These are phyloP conservation scores for Lycium barbarum DNA, from an alignment of 257 asterid genomes.

Conservation along the genomic window DNA sequence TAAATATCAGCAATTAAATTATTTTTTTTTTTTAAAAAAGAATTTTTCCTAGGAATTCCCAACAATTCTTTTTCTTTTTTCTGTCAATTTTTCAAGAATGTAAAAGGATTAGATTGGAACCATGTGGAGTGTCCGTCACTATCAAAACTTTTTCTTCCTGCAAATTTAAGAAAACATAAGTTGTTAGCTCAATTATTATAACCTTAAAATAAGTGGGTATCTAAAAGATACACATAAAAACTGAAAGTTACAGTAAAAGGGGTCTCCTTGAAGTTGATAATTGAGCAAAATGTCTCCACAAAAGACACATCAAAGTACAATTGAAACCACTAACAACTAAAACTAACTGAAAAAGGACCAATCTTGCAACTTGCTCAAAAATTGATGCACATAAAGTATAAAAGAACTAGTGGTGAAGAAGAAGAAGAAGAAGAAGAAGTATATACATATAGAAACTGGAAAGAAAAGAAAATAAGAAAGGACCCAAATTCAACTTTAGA, in stretches of 20 bases:
- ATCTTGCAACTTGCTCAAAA: conserved; percentile 18
- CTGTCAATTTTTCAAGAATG: conserved; percentile 20
- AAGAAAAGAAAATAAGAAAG: background rate
- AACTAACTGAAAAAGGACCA: conserved; percentile 21
- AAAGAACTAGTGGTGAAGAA: background rate
- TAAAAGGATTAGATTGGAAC: conserved; percentile 51
- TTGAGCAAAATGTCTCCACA: conserved; percentile 45
- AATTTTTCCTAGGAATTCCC: conserved; percentile 34
- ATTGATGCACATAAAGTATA: too few species aligned
- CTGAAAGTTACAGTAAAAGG: conserved; percentile 37
- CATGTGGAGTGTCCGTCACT: conserved; percentile 73
- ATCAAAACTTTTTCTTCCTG: conserved; percentile 72
- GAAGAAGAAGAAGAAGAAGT: background rate
- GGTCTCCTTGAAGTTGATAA: conserved; percentile 36
- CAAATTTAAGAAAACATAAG: conserved; percentile 45
- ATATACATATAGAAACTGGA: background rate
- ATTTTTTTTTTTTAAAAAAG: conserved; percentile 26
- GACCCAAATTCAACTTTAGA: background rate
- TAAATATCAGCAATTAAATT: conserved; percentile 49
- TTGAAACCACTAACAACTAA: background rate
- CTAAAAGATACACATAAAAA: conserved; percentile 32
- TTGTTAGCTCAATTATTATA: conserved; percentile 35
- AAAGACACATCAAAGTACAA: conserved; percentile 27
- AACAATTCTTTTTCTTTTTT: conserved; percentile 27
- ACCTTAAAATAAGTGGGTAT: conserved; percentile 31